Base-by-base conservation (phyloP, 2,329 filamentous ascomycete genomes). In the Dryadomyces quercus-mongolicae region DNA sequence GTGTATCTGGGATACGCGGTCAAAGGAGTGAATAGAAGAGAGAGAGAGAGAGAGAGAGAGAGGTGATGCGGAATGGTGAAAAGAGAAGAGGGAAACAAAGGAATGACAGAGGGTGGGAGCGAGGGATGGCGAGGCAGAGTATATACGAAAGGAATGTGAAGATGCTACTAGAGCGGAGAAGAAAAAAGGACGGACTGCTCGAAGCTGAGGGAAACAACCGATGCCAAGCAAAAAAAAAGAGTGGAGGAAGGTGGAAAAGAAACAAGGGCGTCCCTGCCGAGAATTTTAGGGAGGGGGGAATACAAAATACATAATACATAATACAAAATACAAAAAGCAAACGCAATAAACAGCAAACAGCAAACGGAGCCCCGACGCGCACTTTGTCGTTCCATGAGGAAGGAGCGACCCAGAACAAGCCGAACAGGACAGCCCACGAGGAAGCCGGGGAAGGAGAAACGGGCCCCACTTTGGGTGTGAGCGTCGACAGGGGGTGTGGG, bases 21-120 rank as follows among this genome's bases (percentile, higher is more conserved):
- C 53, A 52, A 54, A 50, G 45, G 46, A 54, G 40, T 31, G 25
- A 49, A 52, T 3, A 42, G 44, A 31, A 31, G n/a, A n/a, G n/a
- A n/a, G n/a, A n/a, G n/a, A n/a, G n/a, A n/a, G n/a, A n/a, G n/a
- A n/a, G n/a, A n/a, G n/a, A n/a, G n/a, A n/a, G n/a, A n/a, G n/a
- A n/a, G n/a, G n/a, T n/a, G n/a, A n/a, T n/a, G n/a, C n/a, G n/a
- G n/a, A 31, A 25, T 49, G 18, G 55, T 48, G 40, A 45, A 8
- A 48, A 54, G 18, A 31, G 34, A 53, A 47, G 38, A 21, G 49
- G n/a, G n/a, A n/a, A n/a, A 13, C 34, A 13, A 21, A 21, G 25
- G 25, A 31, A 31, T 31, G n/a, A 44, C 44, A 16, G 36, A 52
- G 31, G 44, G 25, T 21, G 45, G 21, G 20, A 16, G 25, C 6